Evolutionary conservation across 768 basidiomycete species (phyloP), one percentile per base, ranked within the genome.

Genomic region (Boletales sp.): DNA sequence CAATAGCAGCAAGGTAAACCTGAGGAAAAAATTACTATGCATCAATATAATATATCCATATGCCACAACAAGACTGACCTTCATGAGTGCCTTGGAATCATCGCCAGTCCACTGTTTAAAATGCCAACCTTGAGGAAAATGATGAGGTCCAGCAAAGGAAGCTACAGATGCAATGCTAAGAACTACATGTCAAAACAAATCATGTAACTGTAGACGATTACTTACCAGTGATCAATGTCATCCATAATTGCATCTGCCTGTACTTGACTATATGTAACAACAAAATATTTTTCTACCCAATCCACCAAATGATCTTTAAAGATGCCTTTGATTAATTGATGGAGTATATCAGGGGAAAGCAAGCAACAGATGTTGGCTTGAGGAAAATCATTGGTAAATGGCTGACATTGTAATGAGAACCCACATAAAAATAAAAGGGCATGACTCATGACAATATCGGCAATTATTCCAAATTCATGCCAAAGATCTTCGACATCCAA

Each of bases 341-440:
- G 48, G 1, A 49, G 17, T 47, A 70, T 41, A 44, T 69, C 65
- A 2, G 54, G 55, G 1, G 64, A 17, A 0, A 71, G 42, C 1
- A 68, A 50, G 15, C 64, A 51, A 47, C 69, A 59, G 13, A 71
- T 71, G 19, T 72, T 55, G 0, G 68, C 66, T 21, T 57, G 58
- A 1, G 68, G 65, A 34, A 70, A 70, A 30, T 57, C 44, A 17
- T 42, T 49, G 0, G 67, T 71, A 44, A 70, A 71, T 8, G 69
- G 67, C 67, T 68, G 5, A 14, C 12, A 15, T n/a, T n/a, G 15
- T 36, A n/a, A 17, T 36, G 8, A 36, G 35, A n/a, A 36, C 12
- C 12, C n/a, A 8, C 5, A 5, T n/a, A n/a, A 15, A n/a, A 36
- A 15, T 17, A 5, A 18, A 13, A 28, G 25, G 25, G 25, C n/a